phyloP scores from a whole-genome alignment of 306 rosid species.

The Hylodesmum podocarpum region DNA sequence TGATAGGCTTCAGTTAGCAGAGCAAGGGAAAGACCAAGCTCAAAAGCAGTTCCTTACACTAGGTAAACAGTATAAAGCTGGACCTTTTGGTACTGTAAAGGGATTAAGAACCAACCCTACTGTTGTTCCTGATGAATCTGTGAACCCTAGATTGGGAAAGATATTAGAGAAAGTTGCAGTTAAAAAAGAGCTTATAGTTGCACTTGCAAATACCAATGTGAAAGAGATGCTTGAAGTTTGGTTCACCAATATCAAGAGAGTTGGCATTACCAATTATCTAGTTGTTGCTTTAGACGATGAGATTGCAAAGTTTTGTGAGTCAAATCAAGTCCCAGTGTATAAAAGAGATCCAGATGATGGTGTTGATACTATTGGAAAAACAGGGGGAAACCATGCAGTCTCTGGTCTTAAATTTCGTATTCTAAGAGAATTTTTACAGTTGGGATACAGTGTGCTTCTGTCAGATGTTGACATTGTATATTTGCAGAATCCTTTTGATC shows the following conservation, averaged over 20 bases:
- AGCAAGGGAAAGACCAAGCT: conserved; percentile 79
- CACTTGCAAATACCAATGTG: conserved; percentile 85
- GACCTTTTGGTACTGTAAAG: conserved; percentile 83
- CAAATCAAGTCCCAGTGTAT: conserved; percentile 74
- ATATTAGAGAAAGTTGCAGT: conserved; percentile 74
- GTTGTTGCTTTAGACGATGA: conserved; percentile 82
- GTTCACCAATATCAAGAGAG: conserved; percentile 76
- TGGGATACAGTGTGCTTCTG: conserved; percentile 86
- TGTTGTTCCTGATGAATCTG: conserved; percentile 77
- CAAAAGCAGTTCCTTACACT: conserved; percentile 74
- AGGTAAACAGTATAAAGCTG: conserved; percentile 69
- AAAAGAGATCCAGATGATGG: conserved; percentile 68
- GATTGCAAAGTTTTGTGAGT: conserved; percentile 51
- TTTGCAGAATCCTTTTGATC: conserved; percentile 79
- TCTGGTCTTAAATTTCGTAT: conserved; percentile 77
- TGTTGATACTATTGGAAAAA: conserved; percentile 58
- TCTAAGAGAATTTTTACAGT: conserved; percentile 87
- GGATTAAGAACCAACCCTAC: conserved; percentile 73
- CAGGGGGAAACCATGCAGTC: conserved; percentile 82
- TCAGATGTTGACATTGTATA: conserved; percentile 95
- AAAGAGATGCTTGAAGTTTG: conserved; percentile 82
- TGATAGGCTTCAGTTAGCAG: conserved; percentile 62
- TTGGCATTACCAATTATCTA: conserved; percentile 74
- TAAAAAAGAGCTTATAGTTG: conserved; percentile 72
- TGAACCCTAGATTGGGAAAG: conserved; percentile 79